These are phyloP conservation scores for Grosmannia serpens DNA, from an alignment of 2,329 filamentous ascomycete genomes.

Conservation along the genomic window DNA sequence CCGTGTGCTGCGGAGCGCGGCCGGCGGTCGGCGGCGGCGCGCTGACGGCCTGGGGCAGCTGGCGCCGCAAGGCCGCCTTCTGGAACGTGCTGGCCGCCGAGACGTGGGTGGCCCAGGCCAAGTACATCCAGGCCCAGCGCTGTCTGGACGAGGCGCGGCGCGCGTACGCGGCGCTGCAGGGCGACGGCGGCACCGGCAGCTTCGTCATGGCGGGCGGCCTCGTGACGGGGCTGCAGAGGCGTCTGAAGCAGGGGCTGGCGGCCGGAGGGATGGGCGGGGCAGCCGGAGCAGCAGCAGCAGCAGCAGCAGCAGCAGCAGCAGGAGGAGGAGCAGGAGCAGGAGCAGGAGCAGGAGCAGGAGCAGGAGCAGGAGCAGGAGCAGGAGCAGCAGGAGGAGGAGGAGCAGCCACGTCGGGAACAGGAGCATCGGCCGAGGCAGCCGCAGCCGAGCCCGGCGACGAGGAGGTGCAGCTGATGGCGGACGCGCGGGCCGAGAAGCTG, in stretches of 20 bases:
- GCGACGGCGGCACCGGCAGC: slow-evolving; percentile 38
- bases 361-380: not conserved
- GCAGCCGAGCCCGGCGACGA: slow-evolving; percentile 11
- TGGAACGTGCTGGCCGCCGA: slow-evolving; percentile 81
- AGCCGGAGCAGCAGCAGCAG: slow-evolving; percentile 5
- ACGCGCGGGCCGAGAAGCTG: slow-evolving; percentile 44
- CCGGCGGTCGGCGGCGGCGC: slow-evolving; percentile 24
- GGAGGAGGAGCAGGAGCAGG: not conserved
- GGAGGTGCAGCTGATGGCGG: slow-evolving; percentile 29
- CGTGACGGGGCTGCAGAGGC: slow-evolving; percentile 38
- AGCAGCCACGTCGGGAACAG: too few species aligned
- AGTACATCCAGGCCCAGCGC: slow-evolving; percentile 65
- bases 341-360: not conserved
- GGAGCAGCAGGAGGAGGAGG: too few species aligned
- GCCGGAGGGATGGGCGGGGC: slow-evolving; percentile 6
- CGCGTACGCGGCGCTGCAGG: slow-evolving; percentile 39
- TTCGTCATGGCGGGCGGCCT: slow-evolving; percentile 41
- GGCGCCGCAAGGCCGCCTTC: slow-evolving; percentile 74
- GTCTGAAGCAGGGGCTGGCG: slow-evolving; percentile 35
- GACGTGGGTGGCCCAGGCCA: slow-evolving; percentile 67
- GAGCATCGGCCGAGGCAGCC: slow-evolving; percentile 10
- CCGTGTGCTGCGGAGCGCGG: slow-evolving; percentile 76
- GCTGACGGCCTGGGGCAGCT: slow-evolving; percentile 50
- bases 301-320: not conserved
- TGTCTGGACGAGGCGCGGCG: slow-evolving; percentile 59